These are phyloP conservation scores for Brassica nigra DNA, from an alignment of 345 rosid genomes.

Conservation along the genomic window DNA sequence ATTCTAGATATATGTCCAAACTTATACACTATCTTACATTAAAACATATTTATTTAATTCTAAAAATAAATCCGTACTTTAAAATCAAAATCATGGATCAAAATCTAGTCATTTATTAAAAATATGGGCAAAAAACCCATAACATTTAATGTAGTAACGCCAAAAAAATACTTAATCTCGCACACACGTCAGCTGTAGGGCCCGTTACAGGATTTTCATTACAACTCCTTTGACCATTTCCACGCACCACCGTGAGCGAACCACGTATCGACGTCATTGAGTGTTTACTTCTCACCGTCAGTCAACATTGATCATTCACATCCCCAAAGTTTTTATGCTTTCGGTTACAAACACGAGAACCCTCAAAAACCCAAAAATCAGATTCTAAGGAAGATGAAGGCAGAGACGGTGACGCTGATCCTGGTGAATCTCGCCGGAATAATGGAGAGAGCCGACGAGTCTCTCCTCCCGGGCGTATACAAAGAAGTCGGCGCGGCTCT, in stretches of 20 bases:
- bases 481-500: constrained; percentile 88
- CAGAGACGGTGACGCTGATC: constrained; percentile 63
- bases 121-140: too few relatives aligned
- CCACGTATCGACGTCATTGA: constrained; percentile 14
- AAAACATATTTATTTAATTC: too few relatives aligned
- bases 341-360: not conserved
- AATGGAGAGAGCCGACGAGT: constrained; percentile 94
- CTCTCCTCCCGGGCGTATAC: constrained; percentile 85
- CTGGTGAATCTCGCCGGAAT: constrained; percentile 87
- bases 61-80: too few relatives aligned
- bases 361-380: constrained; percentile 16
- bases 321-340: not conserved
- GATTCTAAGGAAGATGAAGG: constrained; percentile 44
- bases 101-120: too few relatives aligned
- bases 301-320: constrained; percentile 20
- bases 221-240: constrained; percentile 21
- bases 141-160: too few relatives aligned
- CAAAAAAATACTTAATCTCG: too few relatives aligned
- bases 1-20: too few relatives aligned
- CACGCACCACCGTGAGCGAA: constrained; percentile 38
- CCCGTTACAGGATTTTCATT: not conserved
- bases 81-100: too few relatives aligned
- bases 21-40: too few relatives aligned
- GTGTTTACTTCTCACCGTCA: constrained; percentile 19
- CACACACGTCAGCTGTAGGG: not conserved